phyloP scores from a whole-genome alignment of 2,329 filamentous ascomycete genomes.

The Microcyclospora pomicola region DNA sequence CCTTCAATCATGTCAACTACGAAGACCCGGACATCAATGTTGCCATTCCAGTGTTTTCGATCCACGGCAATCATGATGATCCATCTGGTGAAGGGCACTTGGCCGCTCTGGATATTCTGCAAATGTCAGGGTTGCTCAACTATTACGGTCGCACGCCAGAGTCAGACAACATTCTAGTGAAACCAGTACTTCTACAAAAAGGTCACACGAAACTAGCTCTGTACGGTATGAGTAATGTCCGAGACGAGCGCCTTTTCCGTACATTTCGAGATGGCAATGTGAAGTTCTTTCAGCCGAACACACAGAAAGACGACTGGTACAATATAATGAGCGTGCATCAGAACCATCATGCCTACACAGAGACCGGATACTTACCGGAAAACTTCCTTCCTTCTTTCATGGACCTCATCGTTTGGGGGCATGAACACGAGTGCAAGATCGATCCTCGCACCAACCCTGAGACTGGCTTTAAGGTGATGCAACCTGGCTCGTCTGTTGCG shows the following conservation, averaged over 20 bases:
- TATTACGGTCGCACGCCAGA: conserved; percentile 90
- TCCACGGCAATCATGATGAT: conserved; percentile 97
- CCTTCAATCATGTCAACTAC: conserved; percentile 93
- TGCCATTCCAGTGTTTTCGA: conserved; percentile 92
- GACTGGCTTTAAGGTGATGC: conserved; percentile 89
- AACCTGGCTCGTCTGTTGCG: conserved; percentile 89
- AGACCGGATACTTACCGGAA: conserved; percentile 89
- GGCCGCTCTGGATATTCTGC: conserved; percentile 79
- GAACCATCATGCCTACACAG: conserved; percentile 83
- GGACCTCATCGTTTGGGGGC: conserved; percentile 88
- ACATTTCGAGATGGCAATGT: conserved; percentile 89
- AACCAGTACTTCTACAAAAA: conserved; percentile 86
- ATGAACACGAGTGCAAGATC: conserved; percentile 93
- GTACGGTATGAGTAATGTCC: conserved; percentile 89
- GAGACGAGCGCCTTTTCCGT: conserved; percentile 85
- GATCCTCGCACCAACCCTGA: conserved; percentile 72
- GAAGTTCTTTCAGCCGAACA: conserved; percentile 75
- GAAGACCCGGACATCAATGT: conserved; percentile 96
- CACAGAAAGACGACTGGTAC: conserved; percentile 83
- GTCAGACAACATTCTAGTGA: conserved; percentile 83
- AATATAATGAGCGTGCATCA: conserved; percentile 92
- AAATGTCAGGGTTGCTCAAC: conserved; percentile 83
- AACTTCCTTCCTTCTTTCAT: conserved; percentile 84
- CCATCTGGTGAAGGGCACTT: conserved; percentile 91
- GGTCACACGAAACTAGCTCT: conserved; percentile 83